phyloP scores from a whole-genome alignment of 768 basidiomycete species.

The Lactarius hatsudake region DNA sequence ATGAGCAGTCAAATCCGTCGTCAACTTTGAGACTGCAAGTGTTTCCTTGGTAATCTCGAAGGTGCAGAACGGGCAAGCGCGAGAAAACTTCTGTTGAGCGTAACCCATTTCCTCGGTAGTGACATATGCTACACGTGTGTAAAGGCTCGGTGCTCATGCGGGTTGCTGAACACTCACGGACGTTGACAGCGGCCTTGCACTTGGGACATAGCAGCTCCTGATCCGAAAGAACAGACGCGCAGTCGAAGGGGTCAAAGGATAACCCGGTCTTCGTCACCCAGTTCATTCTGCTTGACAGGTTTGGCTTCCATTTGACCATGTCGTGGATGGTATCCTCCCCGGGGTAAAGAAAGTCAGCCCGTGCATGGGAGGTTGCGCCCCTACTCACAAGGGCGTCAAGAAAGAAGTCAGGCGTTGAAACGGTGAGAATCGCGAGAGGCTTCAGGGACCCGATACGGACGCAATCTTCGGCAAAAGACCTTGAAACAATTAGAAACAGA shows the following conservation, averaged over 20 bases:
- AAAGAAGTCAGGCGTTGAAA: slow-evolving; percentile 2
- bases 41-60: slow-evolving; percentile 42
- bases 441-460: slow-evolving; percentile 15
- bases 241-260: slow-evolving; percentile 38
- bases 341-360: not conserved
- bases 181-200: slow-evolving; percentile 32
- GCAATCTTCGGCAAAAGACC: slow-evolving; percentile 32
- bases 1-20: slow-evolving; percentile 36
- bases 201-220: slow-evolving; percentile 38
- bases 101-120: slow-evolving; percentile 46
- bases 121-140: slow-evolving; percentile 38
- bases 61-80: slow-evolving; percentile 39
- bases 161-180: slow-evolving; percentile 33
- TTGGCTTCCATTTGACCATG: slow-evolving; percentile 25
- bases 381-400: slow-evolving; percentile 18
- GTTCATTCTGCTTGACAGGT: slow-evolving; percentile 5
- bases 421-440: slow-evolving; percentile 1
- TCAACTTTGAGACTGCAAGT: slow-evolving; percentile 44
- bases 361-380: not conserved
- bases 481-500: slow-evolving; percentile 2
- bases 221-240: slow-evolving; percentile 30
- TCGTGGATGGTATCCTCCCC: slow-evolving; percentile 29
- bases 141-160: slow-evolving; percentile 16
- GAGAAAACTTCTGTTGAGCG: slow-evolving; percentile 42
- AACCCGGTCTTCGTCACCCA: slow-evolving; percentile 30